These are phyloP conservation scores for Leccinum ochraceum DNA, from an alignment of 768 basidiomycete species.

Conservation along the genomic window DNA sequence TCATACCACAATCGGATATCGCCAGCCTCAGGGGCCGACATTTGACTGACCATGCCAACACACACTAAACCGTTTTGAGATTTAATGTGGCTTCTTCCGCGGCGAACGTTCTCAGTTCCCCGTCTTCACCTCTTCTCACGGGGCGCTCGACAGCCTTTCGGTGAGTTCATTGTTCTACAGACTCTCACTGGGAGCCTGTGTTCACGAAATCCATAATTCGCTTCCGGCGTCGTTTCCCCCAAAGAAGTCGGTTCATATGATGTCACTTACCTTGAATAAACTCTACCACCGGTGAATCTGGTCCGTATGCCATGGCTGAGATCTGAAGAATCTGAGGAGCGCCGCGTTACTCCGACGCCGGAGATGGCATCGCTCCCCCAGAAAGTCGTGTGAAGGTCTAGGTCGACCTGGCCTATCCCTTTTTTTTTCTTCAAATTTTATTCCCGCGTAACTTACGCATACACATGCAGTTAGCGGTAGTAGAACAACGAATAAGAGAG, in stretches of 20 bases:
- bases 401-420: too few species aligned
- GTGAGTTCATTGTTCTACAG: background rate
- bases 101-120: constrained; percentile 10
- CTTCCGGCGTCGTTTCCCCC: background rate
- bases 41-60: constrained; percentile 5
- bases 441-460: background rate
- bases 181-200: background rate
- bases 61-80: constrained; percentile 23
- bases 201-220: background rate
- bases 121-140: constrained; percentile 19
- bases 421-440: too few species aligned
- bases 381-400: too few species aligned
- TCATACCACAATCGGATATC: background rate
- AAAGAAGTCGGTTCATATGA: background rate
- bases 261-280: background rate
- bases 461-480: background rate
- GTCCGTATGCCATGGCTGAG: too few species aligned
- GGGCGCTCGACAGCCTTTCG: background rate
- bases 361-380: too few species aligned
- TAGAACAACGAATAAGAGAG: background rate
- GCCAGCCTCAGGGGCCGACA: background rate
- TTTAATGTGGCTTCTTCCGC: constrained; percentile 3
- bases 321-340: background rate
- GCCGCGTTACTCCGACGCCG: background rate
- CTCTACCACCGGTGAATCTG: background rate